Base-by-base conservation (phyloP, 2,329 filamentous ascomycete species). In the Mycosphaerella arachidis region DNA sequence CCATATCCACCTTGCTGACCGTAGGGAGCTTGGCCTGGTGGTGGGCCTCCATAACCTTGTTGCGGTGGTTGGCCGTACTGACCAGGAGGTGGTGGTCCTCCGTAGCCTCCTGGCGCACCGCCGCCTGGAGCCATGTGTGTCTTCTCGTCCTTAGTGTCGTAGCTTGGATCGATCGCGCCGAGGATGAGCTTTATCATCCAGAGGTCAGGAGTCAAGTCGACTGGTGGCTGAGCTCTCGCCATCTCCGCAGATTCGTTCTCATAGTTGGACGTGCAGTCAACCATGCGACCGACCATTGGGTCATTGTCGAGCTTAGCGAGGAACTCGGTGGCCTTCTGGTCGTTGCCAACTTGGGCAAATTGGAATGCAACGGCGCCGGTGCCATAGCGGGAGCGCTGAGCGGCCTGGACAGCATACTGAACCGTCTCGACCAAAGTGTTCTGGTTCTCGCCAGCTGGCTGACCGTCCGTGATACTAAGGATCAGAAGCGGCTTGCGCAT, bases 191-290 rank as follows among this genome's bases (percentile, higher is more conserved):
- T 89, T 63, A 86, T 80, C 67, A 86, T 79, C 85, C 85, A 88
- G 56, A 87, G 80, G 66, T 87, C 85, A 9, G 84, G 84, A 4
- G 85, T 86, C 45, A 88, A 75, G 65, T 87, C 80, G 30, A 87
- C 81, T 3, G 84, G 84, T 7, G 84, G 85, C 60, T 82, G 80
- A 30, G 83, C 82, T 53, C 81, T 80, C 1, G 82, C 77, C 85
- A 88, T 86, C 68, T 87, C 84, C 52, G 85, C 83, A 62, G 85
- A 84, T 70, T 88, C 86, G 64, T 86, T 84, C 73, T 88, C 86
- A 67, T 83, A 88, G 75, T 88, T 88, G 24, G 85, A 87, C 58
- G 86, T 88, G 76, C 86, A 88, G 72, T 88, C 86, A 59, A 88
- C 82, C 71, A 87, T 74, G 16, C 77, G 73, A 52, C 86, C 86